Evolutionary conservation across 2,329 filamentous ascomycete genomes (phyloP).

Genomic region (Rhynchosporium agropyri): DNA sequence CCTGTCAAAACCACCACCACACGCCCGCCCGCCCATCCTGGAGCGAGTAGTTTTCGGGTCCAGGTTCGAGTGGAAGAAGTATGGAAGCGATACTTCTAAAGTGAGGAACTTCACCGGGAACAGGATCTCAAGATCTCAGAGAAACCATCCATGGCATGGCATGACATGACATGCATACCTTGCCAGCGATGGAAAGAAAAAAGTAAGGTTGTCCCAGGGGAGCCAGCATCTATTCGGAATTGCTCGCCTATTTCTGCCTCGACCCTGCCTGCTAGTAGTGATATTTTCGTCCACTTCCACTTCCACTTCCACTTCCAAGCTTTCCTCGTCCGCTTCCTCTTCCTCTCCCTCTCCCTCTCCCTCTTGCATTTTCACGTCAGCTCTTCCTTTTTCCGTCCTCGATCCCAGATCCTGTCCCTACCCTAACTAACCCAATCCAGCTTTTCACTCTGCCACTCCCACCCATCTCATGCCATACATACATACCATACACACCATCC

Average conservation of each 20-base stretch:
- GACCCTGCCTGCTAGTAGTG: not conserved
- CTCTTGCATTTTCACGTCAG: not conserved
- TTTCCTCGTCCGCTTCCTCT: not conserved
- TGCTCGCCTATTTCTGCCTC: too few species aligned
- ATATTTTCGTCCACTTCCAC: not conserved
- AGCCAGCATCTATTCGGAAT: too few species aligned
- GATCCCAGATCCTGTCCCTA: conserved; percentile 12
- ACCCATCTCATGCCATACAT: not conserved
- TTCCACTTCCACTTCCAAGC: not conserved
- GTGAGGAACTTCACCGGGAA: too few species aligned
- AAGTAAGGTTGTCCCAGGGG: too few species aligned
- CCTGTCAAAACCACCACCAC: not conserved
- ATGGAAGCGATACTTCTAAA: not conserved
- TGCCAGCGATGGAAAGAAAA: too few species aligned
- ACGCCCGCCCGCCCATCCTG: too few species aligned
- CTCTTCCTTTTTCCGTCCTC: not conserved
- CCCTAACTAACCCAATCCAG: conserved; percentile 1
- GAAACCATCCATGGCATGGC: too few species aligned
- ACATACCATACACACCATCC: not conserved
- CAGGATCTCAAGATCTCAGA: too few species aligned
- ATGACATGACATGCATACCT: too few species aligned
- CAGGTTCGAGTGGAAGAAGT: not conserved
- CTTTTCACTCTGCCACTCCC: not conserved
- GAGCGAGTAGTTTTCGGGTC: not conserved
- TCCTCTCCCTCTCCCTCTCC: not conserved